A percentile compares a stretch with the other conserved stretches of the same genome.
These are phyloP conservation scores for Naganishia vaughanmartiniae DNA, from an alignment of 768 basidiomycete genomes.

Conservation along the genomic window DNA sequence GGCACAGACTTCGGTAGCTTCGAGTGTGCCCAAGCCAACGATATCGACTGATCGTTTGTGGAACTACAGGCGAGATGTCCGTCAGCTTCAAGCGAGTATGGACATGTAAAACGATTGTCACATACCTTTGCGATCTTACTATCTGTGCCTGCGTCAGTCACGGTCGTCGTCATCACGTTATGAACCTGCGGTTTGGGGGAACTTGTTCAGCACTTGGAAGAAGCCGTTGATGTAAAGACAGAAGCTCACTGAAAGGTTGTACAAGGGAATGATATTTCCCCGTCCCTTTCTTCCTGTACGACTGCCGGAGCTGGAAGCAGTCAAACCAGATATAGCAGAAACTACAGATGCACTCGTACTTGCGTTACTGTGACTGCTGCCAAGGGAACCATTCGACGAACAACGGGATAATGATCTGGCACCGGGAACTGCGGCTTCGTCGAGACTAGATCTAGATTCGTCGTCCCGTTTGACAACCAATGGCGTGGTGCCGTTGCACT, in stretches of 20 bases:
- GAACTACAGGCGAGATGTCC: conserved; percentile 37
- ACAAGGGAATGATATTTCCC: conserved; percentile 49
- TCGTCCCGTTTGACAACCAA: background rate
- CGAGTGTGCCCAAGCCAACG: conserved; percentile 44
- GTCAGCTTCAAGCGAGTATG: background rate
- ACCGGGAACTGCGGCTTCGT: background rate
- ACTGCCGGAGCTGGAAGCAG: conserved; percentile 11
- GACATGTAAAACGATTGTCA: background rate
- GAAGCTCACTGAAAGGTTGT: conserved; percentile 38
- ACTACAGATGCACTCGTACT: conserved; percentile 5
- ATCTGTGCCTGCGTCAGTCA: conserved; percentile 51
- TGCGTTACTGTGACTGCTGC: conserved; percentile 13
- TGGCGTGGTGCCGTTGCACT: too few species aligned
- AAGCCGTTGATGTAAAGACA: background rate
- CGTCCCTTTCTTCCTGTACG: conserved; percentile 33
- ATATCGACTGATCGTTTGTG: conserved; percentile 47
- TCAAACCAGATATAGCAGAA: conserved; percentile 13
- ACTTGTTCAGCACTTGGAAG: background rate
- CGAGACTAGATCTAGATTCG: conserved; percentile 8
- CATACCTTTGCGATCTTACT: conserved; percentile 50
- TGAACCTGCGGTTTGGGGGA: conserved; percentile 35
- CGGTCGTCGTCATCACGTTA: conserved; percentile 50
- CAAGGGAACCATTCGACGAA: conserved; percentile 2
- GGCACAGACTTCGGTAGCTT: conserved; percentile 45
- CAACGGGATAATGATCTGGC: background rate